Base-by-base conservation (phyloP, 2,329 filamentous ascomycete species). In the Aspergillus glaucus region DNA sequence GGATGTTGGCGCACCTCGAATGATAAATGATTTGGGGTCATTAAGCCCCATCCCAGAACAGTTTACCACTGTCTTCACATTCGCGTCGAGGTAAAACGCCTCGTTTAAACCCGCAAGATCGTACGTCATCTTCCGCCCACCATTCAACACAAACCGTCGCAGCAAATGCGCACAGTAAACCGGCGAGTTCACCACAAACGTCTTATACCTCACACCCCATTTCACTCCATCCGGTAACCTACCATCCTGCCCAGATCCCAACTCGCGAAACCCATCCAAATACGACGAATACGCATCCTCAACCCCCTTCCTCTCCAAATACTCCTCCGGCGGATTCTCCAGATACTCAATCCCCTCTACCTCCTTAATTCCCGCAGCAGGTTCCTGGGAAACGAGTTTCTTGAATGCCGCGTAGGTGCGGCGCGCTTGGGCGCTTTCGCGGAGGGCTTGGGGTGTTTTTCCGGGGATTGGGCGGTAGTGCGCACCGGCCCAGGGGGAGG, bases 391-490 rank as follows among this genome's bases (percentile, higher is more conserved):
- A 1, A 67, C 69, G 4, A 72, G 56, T 6, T 49, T 50, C 46
- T 68, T 68, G 55, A 75, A 66, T 21, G 60, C 58, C 1, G 65
- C 49, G 42, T 68, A 73, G 1, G 74, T 74, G 15, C 60, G 60
- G 12, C 60, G 55, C 3, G 67, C 71, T 57, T 73, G 66, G 12
- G 54, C 34, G 24, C 63, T 61, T 57, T 76, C 70, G 6, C 61
- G 53, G 34, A 61, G 46, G 26, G 61, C 50, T 55, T 72, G 66
- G 22, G 71, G 55, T 1, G 64, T 62, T 19, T 62, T 57, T 6
- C 65, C 68, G 1, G 72, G 73, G 3, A 74, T 66, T 0, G 74
- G 73, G 1, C 74, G 68, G 52, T 73, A 75, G 56, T 76, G 74
- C 1, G 72, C 74, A 21, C 73, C 73, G 1, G 73, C 72, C 67